These are phyloP conservation scores for Trifolium repens DNA, from an alignment of 306 rosid genomes.

Conservation along the genomic window DNA sequence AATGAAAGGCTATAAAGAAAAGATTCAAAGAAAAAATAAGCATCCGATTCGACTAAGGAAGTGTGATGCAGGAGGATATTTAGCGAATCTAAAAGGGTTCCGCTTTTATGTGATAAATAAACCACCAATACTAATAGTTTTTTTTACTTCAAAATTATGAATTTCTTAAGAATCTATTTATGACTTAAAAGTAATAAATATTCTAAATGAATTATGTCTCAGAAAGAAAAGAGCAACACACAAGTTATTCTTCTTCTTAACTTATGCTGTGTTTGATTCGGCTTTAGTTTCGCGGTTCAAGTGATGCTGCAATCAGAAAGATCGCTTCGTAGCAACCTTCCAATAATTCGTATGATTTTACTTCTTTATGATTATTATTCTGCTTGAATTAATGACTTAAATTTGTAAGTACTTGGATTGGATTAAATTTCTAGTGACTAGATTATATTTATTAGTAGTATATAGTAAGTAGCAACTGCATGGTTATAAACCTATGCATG, in stretches of 20 bases:
- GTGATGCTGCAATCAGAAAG: constrained; percentile 48
- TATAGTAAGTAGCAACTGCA: neutral
- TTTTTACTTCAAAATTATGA: neutral
- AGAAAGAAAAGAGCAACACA: neutral
- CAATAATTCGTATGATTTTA: constrained; percentile 52
- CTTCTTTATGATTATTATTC: neutral
- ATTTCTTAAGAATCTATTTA: constrained; percentile 2
- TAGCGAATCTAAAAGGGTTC: neutral
- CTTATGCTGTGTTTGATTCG: constrained; percentile 22
- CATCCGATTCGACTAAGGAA: constrained; percentile 52
- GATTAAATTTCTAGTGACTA: neutral
- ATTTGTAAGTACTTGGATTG: neutral
- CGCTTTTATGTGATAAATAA: neutral
- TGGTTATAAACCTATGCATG: neutral
- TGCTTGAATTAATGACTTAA: neutral
- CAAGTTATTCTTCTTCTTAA: neutral
- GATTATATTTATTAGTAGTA: neutral
- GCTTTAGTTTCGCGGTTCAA: constrained; percentile 14
- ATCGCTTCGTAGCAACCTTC: constrained; percentile 45
- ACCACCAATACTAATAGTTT: neutral
- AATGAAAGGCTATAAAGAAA: constrained; percentile 1
- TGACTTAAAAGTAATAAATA: constrained; percentile 3
- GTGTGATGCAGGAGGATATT: constrained; percentile 3
- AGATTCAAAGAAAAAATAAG: constrained; percentile 5
- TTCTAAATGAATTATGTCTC: neutral